Conservation (phyloP, 2,329 filamentous ascomycete genomes). For the Colletotrichum spinosum region DNA sequence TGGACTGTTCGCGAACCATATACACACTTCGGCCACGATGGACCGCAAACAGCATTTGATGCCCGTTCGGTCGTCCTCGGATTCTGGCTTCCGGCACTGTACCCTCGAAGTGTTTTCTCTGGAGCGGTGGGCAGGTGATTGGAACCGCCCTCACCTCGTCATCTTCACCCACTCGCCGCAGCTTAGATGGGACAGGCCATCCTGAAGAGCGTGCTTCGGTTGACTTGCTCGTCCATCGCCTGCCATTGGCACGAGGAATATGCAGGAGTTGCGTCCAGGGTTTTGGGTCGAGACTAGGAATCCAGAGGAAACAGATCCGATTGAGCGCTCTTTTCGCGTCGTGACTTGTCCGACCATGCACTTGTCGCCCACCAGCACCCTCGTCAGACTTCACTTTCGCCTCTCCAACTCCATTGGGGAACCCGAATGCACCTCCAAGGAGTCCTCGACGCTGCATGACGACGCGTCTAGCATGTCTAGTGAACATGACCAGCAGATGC, state of each 20-base stretch:
- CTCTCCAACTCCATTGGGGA: neutral
- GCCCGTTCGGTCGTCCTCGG: no score
- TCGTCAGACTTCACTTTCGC: neutral
- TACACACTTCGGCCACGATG: neutral
- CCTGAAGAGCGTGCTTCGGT: neutral
- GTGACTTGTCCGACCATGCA: neutral
- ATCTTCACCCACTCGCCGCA: neutral
- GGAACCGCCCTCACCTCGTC: neutral
- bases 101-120: no score
- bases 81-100: no score
- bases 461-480: neutral
- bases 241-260: neutral
- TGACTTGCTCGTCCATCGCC: neutral
- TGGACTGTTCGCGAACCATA: no score
- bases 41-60: no score
- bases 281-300: neutral
- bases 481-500: neutral
- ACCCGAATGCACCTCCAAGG: constrained; percentile 3
- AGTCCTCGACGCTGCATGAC: no score
- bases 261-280: no score
- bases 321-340: neutral
- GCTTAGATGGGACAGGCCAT: neutral
- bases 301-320: neutral
- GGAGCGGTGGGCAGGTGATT: no score
- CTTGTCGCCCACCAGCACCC: constrained; percentile 3